Conservation (phyloP, 2,329 filamentous ascomycete genomes). For the Verticillium tricorpus region DNA sequence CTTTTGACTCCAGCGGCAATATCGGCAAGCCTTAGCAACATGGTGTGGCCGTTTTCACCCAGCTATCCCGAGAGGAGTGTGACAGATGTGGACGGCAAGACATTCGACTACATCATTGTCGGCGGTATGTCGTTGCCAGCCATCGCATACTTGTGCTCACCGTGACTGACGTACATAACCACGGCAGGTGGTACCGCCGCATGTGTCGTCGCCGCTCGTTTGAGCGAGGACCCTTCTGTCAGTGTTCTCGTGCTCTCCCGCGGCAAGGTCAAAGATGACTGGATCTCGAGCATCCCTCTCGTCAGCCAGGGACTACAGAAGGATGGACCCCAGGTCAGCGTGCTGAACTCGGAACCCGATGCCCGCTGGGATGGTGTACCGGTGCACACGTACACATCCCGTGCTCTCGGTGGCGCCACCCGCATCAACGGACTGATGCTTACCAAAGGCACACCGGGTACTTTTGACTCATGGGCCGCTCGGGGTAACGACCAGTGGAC, state of each 20-base stretch:
- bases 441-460: constrained; percentile 23
- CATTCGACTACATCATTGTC: constrained; percentile 41
- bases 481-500: constrained; percentile 26
- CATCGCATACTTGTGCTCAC: background rate
- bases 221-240: constrained; percentile 31
- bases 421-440: constrained; percentile 26
- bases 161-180: background rate
- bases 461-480: constrained; percentile 24
- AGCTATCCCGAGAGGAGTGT: constrained; percentile 18
- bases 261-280: constrained; percentile 22
- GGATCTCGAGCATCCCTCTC: constrained; percentile 24
- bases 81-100: constrained; percentile 17
- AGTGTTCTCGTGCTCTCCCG: constrained; percentile 33
- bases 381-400: constrained; percentile 17
- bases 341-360: constrained; percentile 22
- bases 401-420: constrained; percentile 25
- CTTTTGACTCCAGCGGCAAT: background rate
- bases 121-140: constrained; percentile 22
- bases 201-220: constrained; percentile 39
- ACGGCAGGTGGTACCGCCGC: constrained; percentile 38
- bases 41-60: constrained; percentile 19
- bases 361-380: constrained; percentile 12
- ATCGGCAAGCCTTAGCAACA: background rate
- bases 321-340: constrained; percentile 17
- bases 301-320: constrained; percentile 19